Conservation (phyloP, 208 protist species). For the Trypanosoma cruzi region DNA sequence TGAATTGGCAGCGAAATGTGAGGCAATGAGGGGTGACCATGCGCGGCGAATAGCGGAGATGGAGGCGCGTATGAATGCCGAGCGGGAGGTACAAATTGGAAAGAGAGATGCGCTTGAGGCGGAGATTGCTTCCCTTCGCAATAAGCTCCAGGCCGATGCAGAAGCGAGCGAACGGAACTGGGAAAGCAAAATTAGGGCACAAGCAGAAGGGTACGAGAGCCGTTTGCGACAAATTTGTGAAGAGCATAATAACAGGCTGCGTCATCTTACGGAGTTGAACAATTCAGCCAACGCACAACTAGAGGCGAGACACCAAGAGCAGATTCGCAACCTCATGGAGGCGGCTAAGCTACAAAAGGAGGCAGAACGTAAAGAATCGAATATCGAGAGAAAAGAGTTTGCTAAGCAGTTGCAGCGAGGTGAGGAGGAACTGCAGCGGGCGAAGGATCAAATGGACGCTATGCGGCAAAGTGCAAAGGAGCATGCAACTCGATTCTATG, state of each 20-base stretch:
- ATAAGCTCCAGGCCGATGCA: background rate
- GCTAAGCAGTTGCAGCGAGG: background rate
- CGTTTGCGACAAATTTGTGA: background rate
- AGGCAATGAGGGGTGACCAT: background rate
- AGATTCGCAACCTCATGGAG: background rate
- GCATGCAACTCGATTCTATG: slow-evolving; percentile 1
- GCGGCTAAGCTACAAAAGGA: background rate
- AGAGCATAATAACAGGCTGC: background rate
- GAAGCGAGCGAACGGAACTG: background rate
- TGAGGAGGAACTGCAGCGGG: slow-evolving; percentile 26
- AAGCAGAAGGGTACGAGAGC: background rate
- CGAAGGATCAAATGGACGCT: slow-evolving; percentile 24
- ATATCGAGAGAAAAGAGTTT: slow-evolving; percentile 3
- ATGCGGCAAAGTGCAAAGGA: slow-evolving; percentile 30
- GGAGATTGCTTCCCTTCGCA: slow-evolving; percentile 2
- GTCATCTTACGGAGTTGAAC: background rate
- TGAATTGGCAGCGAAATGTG: slow-evolving; percentile 6
- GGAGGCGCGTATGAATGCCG: background rate
- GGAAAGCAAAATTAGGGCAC: background rate
- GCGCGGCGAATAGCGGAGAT: slow-evolving; percentile 8
- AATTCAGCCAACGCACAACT: background rate
- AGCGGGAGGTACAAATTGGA: background rate
- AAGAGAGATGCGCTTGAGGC: slow-evolving; percentile 16
- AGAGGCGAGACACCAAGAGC: background rate
- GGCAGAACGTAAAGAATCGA: background rate